Base-by-base conservation (phyloP, 176 grass and related monocot genomes). In the Aegilops umbellulata region DNA sequence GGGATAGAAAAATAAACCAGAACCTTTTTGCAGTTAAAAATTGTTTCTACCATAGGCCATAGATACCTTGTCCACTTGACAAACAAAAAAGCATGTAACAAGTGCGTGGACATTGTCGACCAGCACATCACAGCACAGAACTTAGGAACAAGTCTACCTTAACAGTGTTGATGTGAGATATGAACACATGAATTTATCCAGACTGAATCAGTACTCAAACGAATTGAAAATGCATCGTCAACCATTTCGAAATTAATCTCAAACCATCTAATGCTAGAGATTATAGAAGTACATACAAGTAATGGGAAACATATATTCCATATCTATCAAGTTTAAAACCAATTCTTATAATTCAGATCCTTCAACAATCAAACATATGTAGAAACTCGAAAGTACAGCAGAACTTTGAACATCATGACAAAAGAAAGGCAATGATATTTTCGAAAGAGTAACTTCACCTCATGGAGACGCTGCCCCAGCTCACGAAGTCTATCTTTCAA, bases 401-500 rank as follows among this genome's bases (percentile, higher is more conserved):
- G 9, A 23, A 73, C 82, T 80, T 89, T 51, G 4, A 77, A 81
- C 46, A 17, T 31, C 6, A 13, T 46, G 72, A 80, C 27, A 78
- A 74, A 65, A 57, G 2, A 78, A 66, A 68, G 22, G 14, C 0
- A 57, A 65, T 53, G 49, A 19, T 34, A 80, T 12, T 20, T 35
- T 65, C 19, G 17, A 53, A 84, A 24, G 58, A 71, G 51, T 76
- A 81, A 87, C 35, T 57, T 82, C 65, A 95, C 93, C 93, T 95
- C 90, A 7, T 90, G 90, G 23, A 95, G 78, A 60, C 77, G 90
- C 42, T 92, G 93, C 73, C 88, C 93, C 70, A 90, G 90, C 87
- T 80, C 87, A 47, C 84, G 85, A 65, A 91, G 90, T 81, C 86
- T 86, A 87, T 93, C 91, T 80, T 85, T 89, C 84, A 94, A 88